Base-by-base conservation (phyloP, 192 early-diverging fungal species). In the Podila minutissima region DNA sequence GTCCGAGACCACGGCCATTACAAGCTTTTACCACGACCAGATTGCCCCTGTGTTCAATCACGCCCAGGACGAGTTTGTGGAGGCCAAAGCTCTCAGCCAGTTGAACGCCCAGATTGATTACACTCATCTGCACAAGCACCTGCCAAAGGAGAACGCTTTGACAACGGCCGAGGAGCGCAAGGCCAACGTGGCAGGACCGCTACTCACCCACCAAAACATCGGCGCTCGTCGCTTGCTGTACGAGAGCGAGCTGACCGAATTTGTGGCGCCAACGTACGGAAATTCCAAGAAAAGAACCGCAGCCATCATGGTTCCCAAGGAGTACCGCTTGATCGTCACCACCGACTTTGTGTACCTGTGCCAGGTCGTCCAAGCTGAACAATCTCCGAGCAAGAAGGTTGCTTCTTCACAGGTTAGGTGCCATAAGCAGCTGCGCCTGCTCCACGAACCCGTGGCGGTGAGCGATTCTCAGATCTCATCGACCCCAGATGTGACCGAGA, bases 391-490 rank as follows among this genome's bases (percentile, higher is more conserved):
- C 53, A 67, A 63, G 50, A 67, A 37, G 26, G 24, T 32, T 49
- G 29, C 64, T n/a, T 66, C 38, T 22, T n/a, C n/a, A n/a, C 41
- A 15, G 5, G 24, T 5, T 11, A 10, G n/a, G 4, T 4, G 4
- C 19, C 58, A 62, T 6, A 41, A 49, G 12, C 29, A 41, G 5
- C 24, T 70, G 19, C 59, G 26, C 31, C 57, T 81, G 29, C 28
- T 68, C 20, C 76, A 81, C 51, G 76, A 72, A 17, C 76, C 76
- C 3, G 76, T 81, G 19, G 20, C 67, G 1, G 70, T 81, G 11
- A 72, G 64, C 1, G 76, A 81, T 29, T 57, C 66, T 2, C 76
- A 81, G 62, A 81, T 81, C 41, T 81, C 76, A 7, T 81, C 76
- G 0, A 81, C 76, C 0, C 76, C 70, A 0, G 76, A 81, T 49